Evolutionary conservation across 1,139 yeast genomes (phyloP).

Genomic region (Scheffersomyces lignicola): DNA sequence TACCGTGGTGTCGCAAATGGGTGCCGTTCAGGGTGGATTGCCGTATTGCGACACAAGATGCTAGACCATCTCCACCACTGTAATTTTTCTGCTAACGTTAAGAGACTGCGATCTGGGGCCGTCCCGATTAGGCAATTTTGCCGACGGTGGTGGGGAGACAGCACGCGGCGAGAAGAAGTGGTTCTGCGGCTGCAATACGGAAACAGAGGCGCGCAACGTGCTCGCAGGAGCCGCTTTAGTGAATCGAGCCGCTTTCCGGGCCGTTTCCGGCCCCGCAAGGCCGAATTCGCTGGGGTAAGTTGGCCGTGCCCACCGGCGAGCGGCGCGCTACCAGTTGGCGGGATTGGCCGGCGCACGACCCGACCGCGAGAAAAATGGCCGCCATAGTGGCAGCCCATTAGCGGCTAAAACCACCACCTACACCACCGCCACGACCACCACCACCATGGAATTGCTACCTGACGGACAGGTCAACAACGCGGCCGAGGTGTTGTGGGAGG

Average conservation of each 20-base stretch:
- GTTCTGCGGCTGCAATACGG: too few relatives aligned
- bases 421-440: background rate
- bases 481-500: conserved; percentile 80
- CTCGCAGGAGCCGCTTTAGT: too few relatives aligned
- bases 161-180: too few relatives aligned
- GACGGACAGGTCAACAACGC: conserved; percentile 66
- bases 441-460: conserved; percentile 55
- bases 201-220: too few relatives aligned
- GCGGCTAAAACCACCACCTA: background rate
- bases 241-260: too few relatives aligned
- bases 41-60: background rate
- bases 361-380: background rate
- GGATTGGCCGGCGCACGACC: too few relatives aligned
- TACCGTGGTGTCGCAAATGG: background rate
- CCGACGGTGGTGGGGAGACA: too few relatives aligned
- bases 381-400: background rate
- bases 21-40: conserved; percentile 1
- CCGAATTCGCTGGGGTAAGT: too few relatives aligned
- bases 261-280: too few relatives aligned
- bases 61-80: background rate
- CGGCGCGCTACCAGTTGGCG: too few relatives aligned
- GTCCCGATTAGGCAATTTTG: conserved; percentile 10
- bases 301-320: too few relatives aligned
- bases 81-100: conserved; percentile 11
- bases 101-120: conserved; percentile 9